Base-by-base conservation (phyloP, 768 basidiomycete species). In the Pisolithus marmoratus region DNA sequence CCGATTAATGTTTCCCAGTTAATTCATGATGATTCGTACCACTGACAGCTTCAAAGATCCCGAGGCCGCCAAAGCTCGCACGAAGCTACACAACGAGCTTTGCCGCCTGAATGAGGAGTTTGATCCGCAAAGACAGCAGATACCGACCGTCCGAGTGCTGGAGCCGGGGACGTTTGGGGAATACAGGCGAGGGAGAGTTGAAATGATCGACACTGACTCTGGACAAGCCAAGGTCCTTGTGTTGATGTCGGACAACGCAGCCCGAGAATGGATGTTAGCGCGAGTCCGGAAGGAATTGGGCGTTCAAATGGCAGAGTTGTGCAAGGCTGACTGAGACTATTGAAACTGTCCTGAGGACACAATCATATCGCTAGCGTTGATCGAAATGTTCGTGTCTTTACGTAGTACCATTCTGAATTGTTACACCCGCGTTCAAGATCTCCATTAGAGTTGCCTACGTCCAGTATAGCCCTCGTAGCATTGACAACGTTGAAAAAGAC, bases 181-280 rank as follows among this genome's bases (percentile, higher is more conserved):
- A 34, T 52, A 38, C 15, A 20, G 45, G 17, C 5, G 7, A 22
- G 24, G 38, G 29, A 48, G 11, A 29, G 14, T 23, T n/a, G 48
- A 53, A 22, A 8, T 29, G 20, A 34, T 20, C 23, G 31, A 8
- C 17, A 20, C 38, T 17, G 52, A 48, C 14, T n/a, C 48, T 0
- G 34, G 52, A 40, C 48, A 53, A 27, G 47, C 49, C 26, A 53
- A 53, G 37, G 52, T 48, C 40, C 52, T 42, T 36, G 48, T 49
- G 22, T 29, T 53, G 29, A 31, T 49, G 42, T 49, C 26, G 22
- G 36, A 49, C 19, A 26, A 4, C 12, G 22, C 40, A 19, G 42
- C 23, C n/a, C 54, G 49, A 22, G 54, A 54, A 23, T 53, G 56
- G 59, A 55, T 62, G 48, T 34, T 60, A 14, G 31, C 38, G 19